phyloP scores from a whole-genome alignment of 768 basidiomycete species.

The Macrolepiota fuliginosa region DNA sequence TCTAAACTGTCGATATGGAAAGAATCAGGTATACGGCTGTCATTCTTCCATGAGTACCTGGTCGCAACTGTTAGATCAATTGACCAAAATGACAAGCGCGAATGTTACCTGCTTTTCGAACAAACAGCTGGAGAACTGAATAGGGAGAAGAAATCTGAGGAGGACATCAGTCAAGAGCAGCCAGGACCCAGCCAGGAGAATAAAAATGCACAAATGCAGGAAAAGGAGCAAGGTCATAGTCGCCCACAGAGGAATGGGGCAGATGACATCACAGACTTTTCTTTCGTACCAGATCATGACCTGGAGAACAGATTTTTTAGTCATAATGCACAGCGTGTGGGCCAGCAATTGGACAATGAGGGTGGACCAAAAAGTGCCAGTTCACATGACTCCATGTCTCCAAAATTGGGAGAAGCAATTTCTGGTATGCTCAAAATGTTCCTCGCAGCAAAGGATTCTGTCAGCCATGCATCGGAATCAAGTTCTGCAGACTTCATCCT shows the following conservation, averaged over 20 bases:
- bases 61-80: not conserved
- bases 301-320: not conserved
- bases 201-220: too few relatives aligned
- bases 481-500: not conserved
- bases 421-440: not conserved
- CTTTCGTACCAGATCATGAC: not conserved
- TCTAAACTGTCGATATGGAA: not conserved
- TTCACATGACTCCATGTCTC: not conserved
- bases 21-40: not conserved
- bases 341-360: too few relatives aligned
- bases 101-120: not conserved
- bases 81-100: not conserved
- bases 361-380: not conserved
- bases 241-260: not conserved
- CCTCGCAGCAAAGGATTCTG: not conserved
- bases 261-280: not conserved
- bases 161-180: not conserved
- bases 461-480: not conserved
- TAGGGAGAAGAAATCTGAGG: not conserved
- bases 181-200: not conserved
- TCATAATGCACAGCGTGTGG: too few relatives aligned
- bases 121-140: not conserved
- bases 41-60: constrained; percentile 1
- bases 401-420: not conserved
- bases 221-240: too few relatives aligned